Evolutionary conservation across 1,139 yeast genomes (phyloP), one percentile per base, ranked within the genome.

Genomic region (Zygoascus meyerae): DNA sequence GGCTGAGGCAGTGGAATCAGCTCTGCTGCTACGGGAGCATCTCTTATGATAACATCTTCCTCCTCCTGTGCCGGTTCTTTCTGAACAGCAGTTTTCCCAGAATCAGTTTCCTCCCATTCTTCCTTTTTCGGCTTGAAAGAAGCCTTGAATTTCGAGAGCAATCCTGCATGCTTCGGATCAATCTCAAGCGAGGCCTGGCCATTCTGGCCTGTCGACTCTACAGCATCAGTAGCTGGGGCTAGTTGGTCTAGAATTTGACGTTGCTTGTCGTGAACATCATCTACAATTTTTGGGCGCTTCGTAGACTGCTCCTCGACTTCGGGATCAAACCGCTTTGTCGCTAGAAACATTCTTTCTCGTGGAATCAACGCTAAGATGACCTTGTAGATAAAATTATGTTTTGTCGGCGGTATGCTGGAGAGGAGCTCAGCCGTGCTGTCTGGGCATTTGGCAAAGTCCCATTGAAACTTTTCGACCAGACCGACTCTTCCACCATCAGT

Each of bases 1-100:
- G 51, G 47, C 63, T 87, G 95, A 1, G 97, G 97, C 45, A 90
- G 69, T 10, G 96, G 95, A 2, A 75, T 82, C 41, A 90, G 70
- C 40, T 78, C 82, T 52, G 52, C 59, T 35, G 50, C 52, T 45
- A 58, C 54, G 18, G 40, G 52, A 37, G 48, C 47, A 28, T 52
- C 61, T 32, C 42, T 54, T 6, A 42, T 54, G 16, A 50, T 45
- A 8, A 47, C 48, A 14, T 46, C 51, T 12, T 48, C 54, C 21
- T 41, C 48, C 18, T 48, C 50, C 38, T 29, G 46, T 14, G n/a
- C 30, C 32, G 7, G 42, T 39, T 36, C 41, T n/a, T 37, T 14
- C 18, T 34, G 34, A 2, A 17, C 32, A 18, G 29, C 41, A 18
- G 26, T 9, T 43, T 26, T 39, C 33, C 9, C 36, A 14, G 14